Evolutionary conservation across 176 grass and related monocot genomes (phyloP).

Genomic region (Aegilops umbellulata): DNA sequence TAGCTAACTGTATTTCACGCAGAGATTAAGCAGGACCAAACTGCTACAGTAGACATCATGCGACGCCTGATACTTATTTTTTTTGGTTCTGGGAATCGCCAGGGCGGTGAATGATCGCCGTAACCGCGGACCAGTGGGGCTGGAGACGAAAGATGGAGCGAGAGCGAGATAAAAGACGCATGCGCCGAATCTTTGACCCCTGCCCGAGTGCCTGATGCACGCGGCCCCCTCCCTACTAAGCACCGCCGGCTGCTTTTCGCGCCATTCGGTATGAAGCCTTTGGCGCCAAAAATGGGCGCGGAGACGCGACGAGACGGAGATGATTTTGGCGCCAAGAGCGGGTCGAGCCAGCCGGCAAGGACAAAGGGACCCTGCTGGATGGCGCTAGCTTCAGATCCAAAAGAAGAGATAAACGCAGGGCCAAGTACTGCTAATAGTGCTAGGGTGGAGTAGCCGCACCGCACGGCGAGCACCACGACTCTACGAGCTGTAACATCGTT

Average conservation of each 20-base stretch:
- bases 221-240: neutral
- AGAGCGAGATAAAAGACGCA: neutral
- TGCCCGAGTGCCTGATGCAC: neutral
- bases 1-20: too few relatives aligned
- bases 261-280: neutral
- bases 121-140: neutral
- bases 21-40: neutral
- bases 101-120: neutral
- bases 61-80: neutral
- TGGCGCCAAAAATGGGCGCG: conserved; percentile 18
- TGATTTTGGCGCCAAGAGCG: neutral
- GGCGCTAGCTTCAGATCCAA: neutral
- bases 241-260: neutral
- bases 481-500: neutral
- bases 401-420: neutral
- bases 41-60: neutral
- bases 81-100: too few relatives aligned
- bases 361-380: neutral
- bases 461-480: too few relatives aligned
- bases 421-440: neutral
- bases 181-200: neutral
- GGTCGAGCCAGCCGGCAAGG: neutral
- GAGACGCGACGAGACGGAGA: neutral
- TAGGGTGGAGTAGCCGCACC: neutral
- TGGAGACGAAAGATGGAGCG: neutral